These are phyloP conservation scores for Fusarium circinatum DNA, from an alignment of 2,329 filamentous ascomycete genomes.

Conservation along the genomic window DNA sequence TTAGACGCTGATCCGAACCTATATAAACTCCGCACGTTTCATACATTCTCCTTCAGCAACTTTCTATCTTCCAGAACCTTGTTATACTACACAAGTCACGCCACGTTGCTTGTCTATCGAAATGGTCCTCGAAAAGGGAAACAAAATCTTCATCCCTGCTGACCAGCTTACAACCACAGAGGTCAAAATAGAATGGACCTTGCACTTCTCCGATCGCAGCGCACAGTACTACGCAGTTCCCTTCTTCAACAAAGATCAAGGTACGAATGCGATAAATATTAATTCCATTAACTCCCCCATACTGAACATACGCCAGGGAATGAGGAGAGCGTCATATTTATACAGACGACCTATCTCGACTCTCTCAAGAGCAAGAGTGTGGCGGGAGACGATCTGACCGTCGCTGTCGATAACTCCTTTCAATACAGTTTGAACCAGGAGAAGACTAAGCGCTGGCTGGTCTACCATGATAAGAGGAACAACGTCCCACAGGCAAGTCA, in stretches of 20 bases:
- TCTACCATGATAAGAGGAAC: no score
- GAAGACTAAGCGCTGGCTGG: neutral
- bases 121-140: no score
- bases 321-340: neutral
- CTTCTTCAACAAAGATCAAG: neutral
- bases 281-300: no score
- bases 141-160: no score
- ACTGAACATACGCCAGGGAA: neutral
- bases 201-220: no score
- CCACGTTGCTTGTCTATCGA: fast-evolving
- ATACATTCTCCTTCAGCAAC: no score
- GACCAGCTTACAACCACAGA: no score
- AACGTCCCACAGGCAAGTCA: no score
- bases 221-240: neutral
- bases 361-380: neutral
- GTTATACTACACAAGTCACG: no score
- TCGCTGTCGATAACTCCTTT: neutral
- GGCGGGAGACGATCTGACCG: neutral
- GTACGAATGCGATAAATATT: neutral
- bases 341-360: neutral
- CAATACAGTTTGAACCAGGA: neutral
- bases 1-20: no score
- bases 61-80: fast-evolving
- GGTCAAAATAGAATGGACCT: no score
- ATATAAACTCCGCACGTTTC: no score